These are phyloP conservation scores for Naganishia cerealis DNA, from an alignment of 1,284 basidiomycete species.

Conservation along the genomic window DNA sequence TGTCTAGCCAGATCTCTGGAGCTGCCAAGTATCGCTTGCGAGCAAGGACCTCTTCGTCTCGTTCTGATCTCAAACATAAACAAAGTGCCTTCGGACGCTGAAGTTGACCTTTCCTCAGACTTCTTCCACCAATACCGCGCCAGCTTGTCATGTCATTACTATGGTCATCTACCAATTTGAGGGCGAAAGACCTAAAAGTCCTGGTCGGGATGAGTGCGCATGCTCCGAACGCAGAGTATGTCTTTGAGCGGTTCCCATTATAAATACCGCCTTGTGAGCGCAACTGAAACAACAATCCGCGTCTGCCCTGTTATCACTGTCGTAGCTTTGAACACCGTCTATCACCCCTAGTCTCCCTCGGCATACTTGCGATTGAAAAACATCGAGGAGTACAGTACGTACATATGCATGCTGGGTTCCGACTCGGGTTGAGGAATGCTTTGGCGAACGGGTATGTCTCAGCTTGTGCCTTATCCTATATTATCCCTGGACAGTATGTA, in stretches of 20 bases:
- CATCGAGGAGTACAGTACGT: constrained; percentile 58
- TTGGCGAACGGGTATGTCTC: constrained; percentile 79
- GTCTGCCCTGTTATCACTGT: constrained; percentile 1
- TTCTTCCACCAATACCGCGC: constrained; percentile 79
- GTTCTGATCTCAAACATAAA: neutral
- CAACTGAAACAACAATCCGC: neutral
- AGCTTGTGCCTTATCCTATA: neutral
- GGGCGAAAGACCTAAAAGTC: constrained; percentile 69
- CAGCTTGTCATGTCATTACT: constrained; percentile 88
- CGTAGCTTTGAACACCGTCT: neutral
- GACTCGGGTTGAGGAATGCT: constrained; percentile 77
- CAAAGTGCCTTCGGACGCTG: neutral
- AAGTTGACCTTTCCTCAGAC: constrained; percentile 55
- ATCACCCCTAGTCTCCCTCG: constrained; percentile 66
- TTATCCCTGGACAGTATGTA: neutral
- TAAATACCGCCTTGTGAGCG: neutral
- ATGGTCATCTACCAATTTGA: constrained; percentile 81
- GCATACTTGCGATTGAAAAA: constrained; percentile 63
- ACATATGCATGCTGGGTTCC: constrained; percentile 73
- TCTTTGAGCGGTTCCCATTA: neutral
- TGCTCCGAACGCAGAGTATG: constrained; percentile 39
- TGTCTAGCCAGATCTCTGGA: neutral
- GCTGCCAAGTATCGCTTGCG: neutral
- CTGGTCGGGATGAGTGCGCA: constrained; percentile 68
- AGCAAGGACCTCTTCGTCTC: neutral